Base-by-base conservation (phyloP, 345 rosid genomes). In the Dipteronia sinensis region DNA sequence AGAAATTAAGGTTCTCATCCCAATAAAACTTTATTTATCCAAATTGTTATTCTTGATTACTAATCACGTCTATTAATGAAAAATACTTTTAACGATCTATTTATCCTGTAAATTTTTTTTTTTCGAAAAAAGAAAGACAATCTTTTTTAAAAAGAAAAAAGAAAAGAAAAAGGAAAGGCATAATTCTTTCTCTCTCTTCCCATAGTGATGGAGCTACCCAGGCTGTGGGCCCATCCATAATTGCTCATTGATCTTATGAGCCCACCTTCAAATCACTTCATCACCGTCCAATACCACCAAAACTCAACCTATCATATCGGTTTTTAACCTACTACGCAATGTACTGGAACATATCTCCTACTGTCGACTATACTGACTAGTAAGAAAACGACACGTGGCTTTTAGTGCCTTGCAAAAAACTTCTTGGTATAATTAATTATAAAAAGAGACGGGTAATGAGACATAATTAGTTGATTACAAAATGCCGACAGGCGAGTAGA, bases 281-380 rank as follows among this genome's bases (percentile, higher is more conserved):
- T 76, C 77, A 79, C 80, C 82, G 77, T 82, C 77, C 59, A 66
- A 66, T 75, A 38, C 22, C 64, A 72, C 69, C 77, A 67, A 63
- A 62, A 15, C 25, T 44, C 34, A 7, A 29, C 61, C 69, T 16
- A 17, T 44, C 7, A 40, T 3, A 6, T 44, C 46, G 16, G 2
- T 2, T 19, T 4, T 16, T 63, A 53, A 58, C 8, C 20, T 12
- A 6, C n/a, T 7, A 1, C n/a, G 6, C 20, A 40, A 31, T 11
- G 8, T 47, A 42, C 55, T 11, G 23, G 10, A 34, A 31, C 19
- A 65, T 65, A 16, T 65, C 23, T 56, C 62, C 62, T 3, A 19
- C 23, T 56, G 62, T 56, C 1, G 38, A 31, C 3, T 31, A 0
- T 31, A 31, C 0, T 31, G 38, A 31, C 38, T 31, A 31, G 10